These are phyloP conservation scores for Lycium barbarum DNA, from an alignment of 257 asterid species.

Conservation along the genomic window DNA sequence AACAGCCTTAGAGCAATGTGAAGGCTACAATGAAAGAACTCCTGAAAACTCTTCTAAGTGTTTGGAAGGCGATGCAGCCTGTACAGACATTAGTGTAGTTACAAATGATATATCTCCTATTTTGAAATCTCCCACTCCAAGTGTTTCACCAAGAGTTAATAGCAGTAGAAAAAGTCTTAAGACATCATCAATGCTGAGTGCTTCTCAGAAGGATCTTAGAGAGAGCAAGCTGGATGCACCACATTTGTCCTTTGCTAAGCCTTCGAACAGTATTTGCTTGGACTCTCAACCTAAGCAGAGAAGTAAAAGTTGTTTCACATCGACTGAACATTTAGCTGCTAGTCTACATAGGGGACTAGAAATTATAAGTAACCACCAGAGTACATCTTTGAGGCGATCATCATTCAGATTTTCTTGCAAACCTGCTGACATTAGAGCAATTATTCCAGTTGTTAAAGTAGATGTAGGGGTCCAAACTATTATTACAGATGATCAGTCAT, in stretches of 20 bases:
- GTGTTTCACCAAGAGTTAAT: slow-evolving; percentile 78
- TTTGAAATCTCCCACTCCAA: slow-evolving; percentile 81
- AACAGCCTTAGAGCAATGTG: slow-evolving; percentile 42
- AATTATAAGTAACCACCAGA: slow-evolving; percentile 69
- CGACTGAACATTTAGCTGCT: slow-evolving; percentile 83
- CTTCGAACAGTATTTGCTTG: slow-evolving; percentile 56
- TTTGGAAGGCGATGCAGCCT: slow-evolving; percentile 44
- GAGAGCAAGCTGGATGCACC: slow-evolving; percentile 48
- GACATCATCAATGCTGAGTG: slow-evolving; percentile 65
- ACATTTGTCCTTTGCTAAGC: slow-evolving; percentile 55
- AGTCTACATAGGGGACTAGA: slow-evolving; percentile 77
- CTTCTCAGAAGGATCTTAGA: slow-evolving; percentile 53
- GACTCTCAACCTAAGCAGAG: slow-evolving; percentile 49
- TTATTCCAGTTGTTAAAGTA: slow-evolving; percentile 63
- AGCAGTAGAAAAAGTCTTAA: slow-evolving; percentile 82
- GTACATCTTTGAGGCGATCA: slow-evolving; percentile 74
- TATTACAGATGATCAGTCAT: slow-evolving; percentile 44
- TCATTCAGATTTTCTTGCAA: slow-evolving; percentile 79
- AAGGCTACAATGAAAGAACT: slow-evolving; percentile 35
- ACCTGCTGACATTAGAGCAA: slow-evolving; percentile 60
- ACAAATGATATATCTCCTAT: slow-evolving; percentile 52
- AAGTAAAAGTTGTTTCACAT: slow-evolving; percentile 56
- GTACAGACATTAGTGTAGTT: slow-evolving; percentile 43
- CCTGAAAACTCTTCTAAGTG: slow-evolving; percentile 48
- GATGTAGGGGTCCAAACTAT: slow-evolving; percentile 88